A percentile compares a stretch with the other conserved stretches of the same genome.
These are phyloP conservation scores for Trematosphaeria pertusa DNA, from an alignment of 2,329 filamentous ascomycete genomes.

Conservation along the genomic window DNA sequence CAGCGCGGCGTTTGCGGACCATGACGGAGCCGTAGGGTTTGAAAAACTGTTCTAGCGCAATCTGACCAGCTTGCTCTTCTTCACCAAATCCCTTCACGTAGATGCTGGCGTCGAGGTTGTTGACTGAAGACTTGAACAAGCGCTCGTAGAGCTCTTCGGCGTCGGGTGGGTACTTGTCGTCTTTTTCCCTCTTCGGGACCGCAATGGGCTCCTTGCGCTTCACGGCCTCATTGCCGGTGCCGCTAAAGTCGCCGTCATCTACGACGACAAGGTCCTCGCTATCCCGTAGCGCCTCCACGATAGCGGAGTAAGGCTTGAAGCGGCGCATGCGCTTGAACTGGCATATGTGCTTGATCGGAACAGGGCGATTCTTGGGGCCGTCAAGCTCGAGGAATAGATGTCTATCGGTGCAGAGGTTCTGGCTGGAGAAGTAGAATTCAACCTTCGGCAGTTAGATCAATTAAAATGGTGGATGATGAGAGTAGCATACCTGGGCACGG, in stretches of 20 bases:
- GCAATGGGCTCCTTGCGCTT: slow-evolving; percentile 75
- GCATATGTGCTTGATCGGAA: slow-evolving; percentile 78
- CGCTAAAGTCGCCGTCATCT: slow-evolving; percentile 71
- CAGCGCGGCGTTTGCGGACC: slow-evolving; percentile 83
- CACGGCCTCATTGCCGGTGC: slow-evolving; percentile 48
- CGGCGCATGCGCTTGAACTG: slow-evolving; percentile 95
- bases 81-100: slow-evolving; percentile 95
- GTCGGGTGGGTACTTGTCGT: slow-evolving; percentile 35
- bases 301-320: slow-evolving; percentile 85
- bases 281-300: slow-evolving; percentile 82
- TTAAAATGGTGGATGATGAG: background rate
- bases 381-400: slow-evolving; percentile 82
- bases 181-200: slow-evolving; percentile 34
- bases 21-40: slow-evolving; percentile 77
- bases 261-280: slow-evolving; percentile 76
- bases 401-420: slow-evolving; percentile 87
- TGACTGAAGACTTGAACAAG: slow-evolving; percentile 63
- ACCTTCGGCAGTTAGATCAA: slow-evolving; percentile 63
- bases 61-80: slow-evolving; percentile 83
- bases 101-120: slow-evolving; percentile 75
- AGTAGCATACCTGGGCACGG: slow-evolving; percentile 73
- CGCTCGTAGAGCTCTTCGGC: slow-evolving; percentile 55
- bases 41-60: slow-evolving; percentile 94
- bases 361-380: slow-evolving; percentile 80
- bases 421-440: slow-evolving; percentile 95